Conservation (phyloP, 129 eudicot species). For the Escallonia rubra region DNA sequence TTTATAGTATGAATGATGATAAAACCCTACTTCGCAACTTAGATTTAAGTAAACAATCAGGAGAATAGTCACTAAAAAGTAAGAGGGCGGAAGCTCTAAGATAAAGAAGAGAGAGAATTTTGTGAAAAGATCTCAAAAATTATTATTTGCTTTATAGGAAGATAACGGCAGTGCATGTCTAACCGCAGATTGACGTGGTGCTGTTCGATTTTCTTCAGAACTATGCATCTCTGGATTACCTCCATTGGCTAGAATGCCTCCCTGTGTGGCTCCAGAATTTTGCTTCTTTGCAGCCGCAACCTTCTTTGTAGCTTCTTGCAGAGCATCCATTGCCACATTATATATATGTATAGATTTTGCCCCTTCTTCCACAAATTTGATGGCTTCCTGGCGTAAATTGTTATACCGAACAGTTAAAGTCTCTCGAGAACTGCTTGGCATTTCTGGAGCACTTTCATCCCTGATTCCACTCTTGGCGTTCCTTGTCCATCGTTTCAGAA, state of each 20-base stretch:
- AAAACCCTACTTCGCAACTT: too few relatives aligned
- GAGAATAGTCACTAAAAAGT: too few relatives aligned
- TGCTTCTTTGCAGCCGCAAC: conserved; percentile 61
- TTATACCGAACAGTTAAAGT: conserved; percentile 41
- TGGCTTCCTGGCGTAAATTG: conserved; percentile 65
- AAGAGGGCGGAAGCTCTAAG: too few relatives aligned
- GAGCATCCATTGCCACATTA: conserved; percentile 65
- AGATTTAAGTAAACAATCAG: too few relatives aligned
- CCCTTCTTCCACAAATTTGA: conserved; percentile 79
- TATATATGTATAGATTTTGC: conserved; percentile 63
- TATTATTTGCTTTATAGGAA: not conserved
- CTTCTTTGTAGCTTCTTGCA: conserved; percentile 59
- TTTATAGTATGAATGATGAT: too few relatives aligned
- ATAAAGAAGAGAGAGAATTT: too few relatives aligned
- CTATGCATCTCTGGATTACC: conserved; percentile 26
- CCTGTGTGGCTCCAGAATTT: conserved; percentile 13
- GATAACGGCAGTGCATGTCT: conserved; percentile 7
- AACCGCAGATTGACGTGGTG: conserved; percentile 43
- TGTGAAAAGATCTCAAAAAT: too few relatives aligned
- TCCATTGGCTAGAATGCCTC: conserved; percentile 29
- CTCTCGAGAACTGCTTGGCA: conserved; percentile 31
- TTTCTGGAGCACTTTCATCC: conserved; percentile 27
- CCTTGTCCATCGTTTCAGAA: conserved; percentile 74
- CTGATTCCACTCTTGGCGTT: conserved; percentile 48
- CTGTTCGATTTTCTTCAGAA: conserved; percentile 22